phyloP scores from a whole-genome alignment of 73 alveolate species.

The Tetrahymena thermophila region DNA sequence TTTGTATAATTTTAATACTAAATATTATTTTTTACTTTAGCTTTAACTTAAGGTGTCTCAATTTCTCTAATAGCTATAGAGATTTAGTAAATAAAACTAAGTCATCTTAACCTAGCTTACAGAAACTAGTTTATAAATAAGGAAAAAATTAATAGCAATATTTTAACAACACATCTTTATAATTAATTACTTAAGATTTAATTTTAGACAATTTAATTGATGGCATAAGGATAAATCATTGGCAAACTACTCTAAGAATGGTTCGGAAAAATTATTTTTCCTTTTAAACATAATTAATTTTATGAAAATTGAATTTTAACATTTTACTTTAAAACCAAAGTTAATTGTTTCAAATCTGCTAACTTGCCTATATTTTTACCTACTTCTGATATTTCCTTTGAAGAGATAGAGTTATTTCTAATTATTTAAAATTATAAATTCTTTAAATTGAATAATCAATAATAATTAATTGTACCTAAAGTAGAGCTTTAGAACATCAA shows the following conservation, averaged over 20 bases:
- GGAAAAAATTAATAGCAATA: background rate
- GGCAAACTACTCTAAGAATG: background rate
- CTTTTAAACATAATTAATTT: background rate
- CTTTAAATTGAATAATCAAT: background rate
- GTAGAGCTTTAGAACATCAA: background rate
- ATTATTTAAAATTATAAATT: background rate
- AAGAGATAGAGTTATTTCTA: background rate
- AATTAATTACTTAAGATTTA: background rate
- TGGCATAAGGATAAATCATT: background rate
- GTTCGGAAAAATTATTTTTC: background rate
- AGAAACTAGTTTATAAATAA: background rate
- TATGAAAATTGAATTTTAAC: background rate
- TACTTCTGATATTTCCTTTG: background rate
- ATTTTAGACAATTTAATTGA: background rate
- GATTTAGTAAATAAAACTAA: background rate
- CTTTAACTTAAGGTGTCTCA: background rate
- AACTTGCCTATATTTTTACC: background rate
- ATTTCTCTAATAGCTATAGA: background rate
- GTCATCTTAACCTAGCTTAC: background rate
- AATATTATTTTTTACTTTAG: background rate
- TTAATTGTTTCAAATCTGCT: background rate
- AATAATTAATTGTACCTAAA: background rate
- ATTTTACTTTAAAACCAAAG: background rate
- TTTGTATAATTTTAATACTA: background rate
- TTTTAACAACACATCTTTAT: no score